Evolutionary conservation across 768 basidiomycete genomes (phyloP).

Genomic region (Podaxis sp.): DNA sequence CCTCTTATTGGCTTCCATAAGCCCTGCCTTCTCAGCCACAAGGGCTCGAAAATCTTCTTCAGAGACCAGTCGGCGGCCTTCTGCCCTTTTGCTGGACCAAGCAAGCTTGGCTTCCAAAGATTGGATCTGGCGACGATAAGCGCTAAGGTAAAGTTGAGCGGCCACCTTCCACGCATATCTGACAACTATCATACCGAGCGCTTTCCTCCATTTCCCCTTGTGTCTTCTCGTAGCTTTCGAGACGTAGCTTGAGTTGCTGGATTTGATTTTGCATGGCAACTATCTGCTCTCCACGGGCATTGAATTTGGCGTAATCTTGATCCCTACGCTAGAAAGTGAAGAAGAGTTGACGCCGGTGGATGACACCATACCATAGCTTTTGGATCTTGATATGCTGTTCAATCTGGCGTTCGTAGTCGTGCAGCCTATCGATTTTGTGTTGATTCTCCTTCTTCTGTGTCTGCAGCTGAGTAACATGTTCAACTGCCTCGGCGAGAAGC

Average conservation of each 20-base stretch:
- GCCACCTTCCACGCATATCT: background rate
- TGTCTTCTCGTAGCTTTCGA: slow-evolving; percentile 57
- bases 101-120: slow-evolving; percentile 57
- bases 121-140: slow-evolving; percentile 59
- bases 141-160: slow-evolving; percentile 33
- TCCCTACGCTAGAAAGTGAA: slow-evolving; percentile 49
- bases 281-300: slow-evolving; percentile 60
- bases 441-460: slow-evolving; percentile 76
- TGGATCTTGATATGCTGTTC: slow-evolving; percentile 78
- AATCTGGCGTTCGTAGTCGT: slow-evolving; percentile 87
- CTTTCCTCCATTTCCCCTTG: slow-evolving; percentile 56
- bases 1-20: slow-evolving; percentile 50
- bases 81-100: slow-evolving; percentile 44
- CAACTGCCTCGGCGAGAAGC: slow-evolving; percentile 66
- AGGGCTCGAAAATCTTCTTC: slow-evolving; percentile 45
- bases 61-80: slow-evolving; percentile 28
- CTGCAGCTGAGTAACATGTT: slow-evolving; percentile 68
- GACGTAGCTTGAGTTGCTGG: slow-evolving; percentile 63
- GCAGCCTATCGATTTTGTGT: slow-evolving; percentile 78
- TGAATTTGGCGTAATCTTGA: slow-evolving; percentile 69
- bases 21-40: slow-evolving; percentile 42
- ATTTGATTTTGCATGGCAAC: slow-evolving; percentile 54
- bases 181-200: slow-evolving; percentile 46
- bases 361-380: slow-evolving; percentile 63
- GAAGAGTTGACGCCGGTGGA: background rate